These are phyloP conservation scores for Fraxinus ornus DNA, from an alignment of 305 asterid genomes.

Conservation along the genomic window DNA sequence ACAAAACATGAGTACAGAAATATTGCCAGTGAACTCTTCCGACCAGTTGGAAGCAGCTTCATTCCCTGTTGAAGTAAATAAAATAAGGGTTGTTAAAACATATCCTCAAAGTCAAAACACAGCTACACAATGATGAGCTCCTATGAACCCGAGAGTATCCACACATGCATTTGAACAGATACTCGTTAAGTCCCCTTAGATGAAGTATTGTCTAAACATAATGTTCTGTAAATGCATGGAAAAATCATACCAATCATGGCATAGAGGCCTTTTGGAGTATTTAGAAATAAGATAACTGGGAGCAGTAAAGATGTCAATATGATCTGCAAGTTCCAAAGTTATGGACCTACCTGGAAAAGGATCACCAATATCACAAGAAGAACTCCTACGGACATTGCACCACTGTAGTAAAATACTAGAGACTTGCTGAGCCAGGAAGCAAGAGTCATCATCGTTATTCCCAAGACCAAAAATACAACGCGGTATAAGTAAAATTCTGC, in stretches of 20 bases:
- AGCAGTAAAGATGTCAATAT: background rate
- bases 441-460: constrained; percentile 50
- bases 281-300: background rate
- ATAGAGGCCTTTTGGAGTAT: background rate
- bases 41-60: constrained; percentile 95
- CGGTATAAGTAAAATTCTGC: constrained; percentile 72
- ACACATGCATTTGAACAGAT: constrained; percentile 13
- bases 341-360: constrained; percentile 74
- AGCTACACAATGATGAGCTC: background rate
- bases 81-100: constrained; percentile 12
- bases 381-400: constrained; percentile 78
- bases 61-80: constrained; percentile 62
- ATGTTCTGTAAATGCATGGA: background rate
- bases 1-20: constrained; percentile 72
- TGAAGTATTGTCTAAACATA: background rate
- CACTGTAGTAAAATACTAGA: constrained; percentile 69
- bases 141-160: background rate
- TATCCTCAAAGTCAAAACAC: background rate
- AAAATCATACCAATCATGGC: background rate
- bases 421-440: constrained; percentile 82
- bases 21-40: constrained; percentile 69
- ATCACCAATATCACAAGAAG: constrained; percentile 75
- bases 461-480: constrained; percentile 62
- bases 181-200: background rate
- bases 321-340: background rate